Conservation (phyloP, 169 alveolate species). For the Cryptosporidium sp. region DNA sequence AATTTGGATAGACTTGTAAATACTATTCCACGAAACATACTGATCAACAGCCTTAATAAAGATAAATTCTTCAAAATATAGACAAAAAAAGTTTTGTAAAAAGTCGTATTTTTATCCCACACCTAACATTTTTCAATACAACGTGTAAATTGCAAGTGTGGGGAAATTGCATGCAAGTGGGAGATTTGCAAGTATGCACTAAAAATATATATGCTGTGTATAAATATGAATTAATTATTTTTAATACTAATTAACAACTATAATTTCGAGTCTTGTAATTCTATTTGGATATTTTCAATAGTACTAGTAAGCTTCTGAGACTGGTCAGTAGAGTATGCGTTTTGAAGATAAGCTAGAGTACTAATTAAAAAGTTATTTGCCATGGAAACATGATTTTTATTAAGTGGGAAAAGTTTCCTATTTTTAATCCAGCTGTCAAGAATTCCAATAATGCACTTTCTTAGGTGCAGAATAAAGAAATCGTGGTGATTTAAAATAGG, state of each 20-base stretch:
- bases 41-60: neutral
- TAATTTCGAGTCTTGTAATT: neutral
- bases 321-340: neutral
- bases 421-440: constrained; percentile 24
- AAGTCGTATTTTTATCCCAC: neutral
- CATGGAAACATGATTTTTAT: constrained; percentile 10
- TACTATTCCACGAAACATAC: neutral
- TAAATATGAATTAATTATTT: constrained; percentile 17
- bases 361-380: constrained; percentile 26
- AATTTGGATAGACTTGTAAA: neutral
- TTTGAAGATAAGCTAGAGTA: neutral
- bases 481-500: neutral
- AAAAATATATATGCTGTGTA: neutral
- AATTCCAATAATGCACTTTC: constrained; percentile 39
- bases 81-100: neutral
- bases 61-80: neutral
- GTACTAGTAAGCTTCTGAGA: neutral
- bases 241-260: neutral
- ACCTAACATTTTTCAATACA: neutral
- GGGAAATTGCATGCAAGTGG: neutral
- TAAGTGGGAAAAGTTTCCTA: neutral
- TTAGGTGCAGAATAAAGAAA: constrained; percentile 31
- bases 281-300: neutral
- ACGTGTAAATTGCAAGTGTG: constrained; percentile 9
- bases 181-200: neutral